Evolutionary conservation across 805 yeast species (phyloP).

Genomic region (Hanseniaspora mollemarum): DNA sequence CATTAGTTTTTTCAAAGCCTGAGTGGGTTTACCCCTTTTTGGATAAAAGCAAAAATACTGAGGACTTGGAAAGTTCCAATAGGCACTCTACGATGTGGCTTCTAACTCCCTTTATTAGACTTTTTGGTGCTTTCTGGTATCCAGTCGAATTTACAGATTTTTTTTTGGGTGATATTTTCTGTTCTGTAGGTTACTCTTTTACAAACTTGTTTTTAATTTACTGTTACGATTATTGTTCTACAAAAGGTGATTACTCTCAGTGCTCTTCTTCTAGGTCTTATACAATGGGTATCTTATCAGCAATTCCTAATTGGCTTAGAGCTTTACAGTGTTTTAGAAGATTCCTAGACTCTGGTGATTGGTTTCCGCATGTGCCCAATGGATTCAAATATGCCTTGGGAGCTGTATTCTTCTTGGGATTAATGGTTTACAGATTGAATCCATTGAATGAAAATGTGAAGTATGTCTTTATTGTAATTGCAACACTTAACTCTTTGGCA

Average conservation of each 20-base stretch:
- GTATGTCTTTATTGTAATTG: conserved; percentile 55
- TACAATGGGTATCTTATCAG: conserved; percentile 67
- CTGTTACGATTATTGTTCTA: conserved; percentile 57
- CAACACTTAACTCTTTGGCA: conserved; percentile 56
- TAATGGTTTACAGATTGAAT: conserved; percentile 68
- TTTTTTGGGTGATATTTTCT: conserved; percentile 80
- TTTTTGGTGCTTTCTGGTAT: conserved; percentile 69
- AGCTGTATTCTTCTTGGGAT: conserved; percentile 53
- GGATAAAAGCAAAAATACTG: not conserved
- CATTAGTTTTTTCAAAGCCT: conserved; percentile 47
- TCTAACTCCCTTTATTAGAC: conserved; percentile 55
- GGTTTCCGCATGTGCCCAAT: conserved; percentile 93
- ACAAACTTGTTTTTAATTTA: conserved; percentile 77
- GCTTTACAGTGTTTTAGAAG: conserved; percentile 83
- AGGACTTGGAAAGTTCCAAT: not conserved
- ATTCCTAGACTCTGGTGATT: conserved; percentile 82
- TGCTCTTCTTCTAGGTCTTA: conserved; percentile 77
- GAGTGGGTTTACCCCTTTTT: conserved; percentile 27
- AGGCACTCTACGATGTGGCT: conserved; percentile 43
- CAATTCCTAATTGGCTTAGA: conserved; percentile 85
- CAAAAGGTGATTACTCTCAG: conserved; percentile 25
- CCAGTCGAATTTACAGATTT: conserved; percentile 95
- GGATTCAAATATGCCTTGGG: conserved; percentile 64
- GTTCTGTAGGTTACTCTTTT: conserved; percentile 78
- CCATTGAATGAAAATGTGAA: conserved; percentile 26